Evolutionary conservation across 164 flowering plant genomes (phyloP), one percentile per base, ranked within the genome.

Genomic region (Hamamelis virginiana): DNA sequence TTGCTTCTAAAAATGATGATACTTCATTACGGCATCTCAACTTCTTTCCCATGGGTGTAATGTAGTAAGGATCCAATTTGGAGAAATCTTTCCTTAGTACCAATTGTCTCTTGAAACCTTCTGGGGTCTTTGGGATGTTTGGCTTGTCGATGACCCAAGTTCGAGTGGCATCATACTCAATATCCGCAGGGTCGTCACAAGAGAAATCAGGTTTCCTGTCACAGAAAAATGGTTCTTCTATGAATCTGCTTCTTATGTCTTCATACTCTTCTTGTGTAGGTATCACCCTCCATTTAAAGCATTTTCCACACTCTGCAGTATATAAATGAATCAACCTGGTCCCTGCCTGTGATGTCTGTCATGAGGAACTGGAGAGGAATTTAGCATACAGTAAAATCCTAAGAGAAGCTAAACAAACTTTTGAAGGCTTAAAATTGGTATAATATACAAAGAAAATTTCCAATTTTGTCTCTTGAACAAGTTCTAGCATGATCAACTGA

Each of bases 141-240:
- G 94, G 98, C 77, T 83, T 87, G 81, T 94, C 92, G 27, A 83
- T 74, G 64, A 79, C 87, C 98, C 98, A 94, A 18, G 82, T 82
- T 48, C 94, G 77, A 25, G 80, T 75, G 11, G 80, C 59, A 70
- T 91, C 88, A 68, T 81, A 85, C 68, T 90, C 89, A 4, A 94
- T 75, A 68, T 91, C 96, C 64, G 87, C 85, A 27, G 91, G 85
- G 55, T 88, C 88, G 38, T 88, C 88, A 63, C 97, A 91, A 19
- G 92, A 80, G 28, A 70, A 64, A 43, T 74, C 74, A 18, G 78
- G 73, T 70, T 82, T 93, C 59, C 63, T 81, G 70, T 64, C 27
- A 64, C 94, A 89, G 66, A 55, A 15, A 66, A 77, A 91, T 12
- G 97, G 97, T 22, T 86, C 78, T 67, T 86, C 86, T 18, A 43